Evolutionary conservation across 805 yeast genomes (phyloP).

Genomic region (Schizosaccharomyces lindneri): DNA sequence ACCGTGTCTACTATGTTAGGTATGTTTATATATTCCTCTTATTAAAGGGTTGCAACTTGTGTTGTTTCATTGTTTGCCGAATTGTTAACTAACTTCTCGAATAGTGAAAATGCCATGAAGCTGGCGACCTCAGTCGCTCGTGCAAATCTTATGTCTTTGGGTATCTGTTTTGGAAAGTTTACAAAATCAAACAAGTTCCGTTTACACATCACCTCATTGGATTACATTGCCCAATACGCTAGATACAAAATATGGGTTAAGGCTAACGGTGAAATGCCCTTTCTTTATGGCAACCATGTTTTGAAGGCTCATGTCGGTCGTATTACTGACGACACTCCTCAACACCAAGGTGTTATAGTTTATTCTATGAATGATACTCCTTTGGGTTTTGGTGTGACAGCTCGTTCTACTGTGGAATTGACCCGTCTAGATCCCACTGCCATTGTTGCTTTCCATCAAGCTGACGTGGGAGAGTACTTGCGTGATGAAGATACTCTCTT

Average conservation of each 20-base stretch:
- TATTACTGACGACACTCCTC: slow-evolving; percentile 93
- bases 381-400: slow-evolving; percentile 74
- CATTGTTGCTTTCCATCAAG: slow-evolving; percentile 86
- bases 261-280: slow-evolving; percentile 96
- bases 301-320: slow-evolving; percentile 90
- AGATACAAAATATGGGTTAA: slow-evolving; percentile 91
- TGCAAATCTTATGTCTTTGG: slow-evolving; percentile 72
- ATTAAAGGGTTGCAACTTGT: not conserved
- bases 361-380: slow-evolving; percentile 79
- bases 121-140: slow-evolving; percentile 80
- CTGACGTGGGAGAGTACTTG: slow-evolving; percentile 90
- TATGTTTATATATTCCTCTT: slow-evolving; percentile 4
- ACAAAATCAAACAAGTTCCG: slow-evolving; percentile 94
- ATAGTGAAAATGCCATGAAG: slow-evolving; percentile 16
- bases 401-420: slow-evolving; percentile 73
- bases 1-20: slow-evolving; percentile 73
- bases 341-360: slow-evolving; percentile 85
- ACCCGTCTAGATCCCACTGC: slow-evolving; percentile 77
- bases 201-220: slow-evolving; percentile 76
- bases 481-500: slow-evolving; percentile 94
- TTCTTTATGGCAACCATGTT: slow-evolving; percentile 84
- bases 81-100: not conserved
- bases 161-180: slow-evolving; percentile 85
- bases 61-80: no score
- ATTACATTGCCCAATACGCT: slow-evolving; percentile 63